Evolutionary conservation across 1,284 basidiomycete genomes (phyloP), one percentile per base, ranked within the genome.

Genomic region (Ustilago loliicola): DNA sequence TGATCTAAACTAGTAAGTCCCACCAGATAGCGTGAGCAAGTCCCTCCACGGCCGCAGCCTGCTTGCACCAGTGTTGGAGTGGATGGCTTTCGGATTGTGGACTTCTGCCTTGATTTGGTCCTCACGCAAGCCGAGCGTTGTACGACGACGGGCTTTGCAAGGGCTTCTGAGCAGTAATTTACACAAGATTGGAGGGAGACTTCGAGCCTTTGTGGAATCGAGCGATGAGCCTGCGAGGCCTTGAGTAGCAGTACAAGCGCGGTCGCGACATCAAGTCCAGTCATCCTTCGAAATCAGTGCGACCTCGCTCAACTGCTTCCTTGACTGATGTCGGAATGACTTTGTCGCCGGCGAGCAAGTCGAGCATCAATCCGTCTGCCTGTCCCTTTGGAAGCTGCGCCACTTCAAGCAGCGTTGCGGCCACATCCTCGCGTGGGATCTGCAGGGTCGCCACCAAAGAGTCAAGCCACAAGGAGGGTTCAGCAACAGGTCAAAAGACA

Each of bases 261-360:
- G n/a, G 1, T 2, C 11, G 42, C 1, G 19, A 19, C 7, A 45
- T n/a, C n/a, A 34, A 52, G 25, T 32, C 17, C 8, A 10, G 2
- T 73, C 34, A 83, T 25, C 80, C 80, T 0, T 76, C 61, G 45
- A 77, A 83, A 50, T 90, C 89, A 0, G 88, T 89, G 70, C 88
- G 89, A 2, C 89, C 89, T 61, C 88, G 89, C 82, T 88, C 87
- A 67, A 90, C 89, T 40, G 88, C 88, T 3, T 86, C 85, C 67
- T 90, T 88, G 57, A 91, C 80, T 1, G 88, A 89, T 50, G 89
- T 86, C 59, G 88, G 86, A 56, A 92, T 88, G 0, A 88, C 87
- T 0, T 87, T 88, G 0, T 90, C 88, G 0, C 91, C 92, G 34
- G 90, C 90, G 54, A 91, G 89, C 21, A 93, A 79, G 81, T 93